Evolutionary conservation across 192 early-diverging fungal genomes (phyloP).

Genomic region (Chytriomyces sp.): DNA sequence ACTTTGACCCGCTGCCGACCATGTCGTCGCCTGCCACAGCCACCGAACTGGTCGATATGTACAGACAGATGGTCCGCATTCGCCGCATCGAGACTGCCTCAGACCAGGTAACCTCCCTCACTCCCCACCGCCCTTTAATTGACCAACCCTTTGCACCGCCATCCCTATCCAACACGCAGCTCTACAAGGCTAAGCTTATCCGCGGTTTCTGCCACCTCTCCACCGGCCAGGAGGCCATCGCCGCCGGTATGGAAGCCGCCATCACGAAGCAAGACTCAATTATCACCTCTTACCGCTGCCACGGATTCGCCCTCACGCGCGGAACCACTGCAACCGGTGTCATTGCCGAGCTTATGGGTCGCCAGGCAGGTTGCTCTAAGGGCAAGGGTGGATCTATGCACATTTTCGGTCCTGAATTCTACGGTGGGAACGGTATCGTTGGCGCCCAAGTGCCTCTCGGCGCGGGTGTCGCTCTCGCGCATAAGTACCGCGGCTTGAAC

Average conservation of each 20-base stretch:
- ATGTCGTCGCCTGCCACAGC: constrained; percentile 60
- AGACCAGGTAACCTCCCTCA: constrained; percentile 58
- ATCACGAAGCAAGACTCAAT: constrained; percentile 86
- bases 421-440: constrained; percentile 99
- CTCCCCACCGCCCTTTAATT: neutral
- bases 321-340: constrained; percentile 57
- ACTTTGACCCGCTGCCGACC: constrained; percentile 67
- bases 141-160: neutral
- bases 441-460: constrained; percentile 84
- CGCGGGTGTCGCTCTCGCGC: constrained; percentile 78
- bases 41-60: constrained; percentile 78
- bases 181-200: constrained; percentile 96
- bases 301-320: constrained; percentile 92
- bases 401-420: constrained; percentile 95
- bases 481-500: constrained; percentile 82
- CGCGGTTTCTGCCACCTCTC: constrained; percentile 99
- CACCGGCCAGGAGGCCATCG: constrained; percentile 93
- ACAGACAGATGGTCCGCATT: constrained; percentile 86
- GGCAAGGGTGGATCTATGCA: constrained; percentile 99
- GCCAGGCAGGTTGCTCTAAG: constrained; percentile 78
- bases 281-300: constrained; percentile 98
- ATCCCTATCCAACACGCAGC: constrained; percentile 35
- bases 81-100: constrained; percentile 91
- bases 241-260: constrained; percentile 91
- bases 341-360: constrained; percentile 67